These are phyloP conservation scores for Capsicum chinense DNA, from an alignment of 257 asterid species.

Conservation along the genomic window DNA sequence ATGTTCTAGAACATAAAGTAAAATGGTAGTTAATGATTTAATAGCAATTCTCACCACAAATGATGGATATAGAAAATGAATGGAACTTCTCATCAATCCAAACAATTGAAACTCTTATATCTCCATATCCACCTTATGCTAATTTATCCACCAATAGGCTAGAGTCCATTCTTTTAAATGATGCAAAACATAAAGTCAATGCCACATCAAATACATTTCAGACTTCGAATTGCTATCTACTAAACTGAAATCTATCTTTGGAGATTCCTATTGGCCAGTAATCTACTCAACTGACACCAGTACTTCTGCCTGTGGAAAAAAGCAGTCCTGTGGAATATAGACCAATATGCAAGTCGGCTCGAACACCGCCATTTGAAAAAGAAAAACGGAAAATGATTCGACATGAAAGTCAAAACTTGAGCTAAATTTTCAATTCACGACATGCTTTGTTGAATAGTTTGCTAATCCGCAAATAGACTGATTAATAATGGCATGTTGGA, in stretches of 20 bases:
- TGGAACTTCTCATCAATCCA: neutral
- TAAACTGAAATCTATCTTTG: neutral
- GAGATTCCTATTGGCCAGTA: neutral
- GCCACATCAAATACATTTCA: neutral
- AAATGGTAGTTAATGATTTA: neutral
- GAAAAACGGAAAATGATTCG: neutral
- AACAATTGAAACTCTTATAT: neutral
- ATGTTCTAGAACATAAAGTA: neutral
- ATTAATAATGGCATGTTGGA: neutral
- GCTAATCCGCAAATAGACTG: neutral
- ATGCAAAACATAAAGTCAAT: neutral
- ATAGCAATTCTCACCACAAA: constrained; percentile 17
- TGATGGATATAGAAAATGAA: neutral
- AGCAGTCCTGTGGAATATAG: neutral
- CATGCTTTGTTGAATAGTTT: constrained; percentile 16
- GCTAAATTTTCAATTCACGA: neutral
- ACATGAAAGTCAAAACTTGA: neutral
- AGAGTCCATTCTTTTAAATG: neutral
- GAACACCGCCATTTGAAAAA: neutral
- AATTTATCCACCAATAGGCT: constrained; percentile 5
- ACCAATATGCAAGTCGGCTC: neutral
- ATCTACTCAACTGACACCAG: neutral
- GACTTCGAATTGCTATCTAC: neutral
- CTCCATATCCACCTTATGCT: neutral
- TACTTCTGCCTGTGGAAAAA: neutral